A percentile compares a stretch with the other conserved stretches of the same genome.
phyloP scores from a whole-genome alignment of 208 protist genomes.

The Trypanosoma mega region DNA sequence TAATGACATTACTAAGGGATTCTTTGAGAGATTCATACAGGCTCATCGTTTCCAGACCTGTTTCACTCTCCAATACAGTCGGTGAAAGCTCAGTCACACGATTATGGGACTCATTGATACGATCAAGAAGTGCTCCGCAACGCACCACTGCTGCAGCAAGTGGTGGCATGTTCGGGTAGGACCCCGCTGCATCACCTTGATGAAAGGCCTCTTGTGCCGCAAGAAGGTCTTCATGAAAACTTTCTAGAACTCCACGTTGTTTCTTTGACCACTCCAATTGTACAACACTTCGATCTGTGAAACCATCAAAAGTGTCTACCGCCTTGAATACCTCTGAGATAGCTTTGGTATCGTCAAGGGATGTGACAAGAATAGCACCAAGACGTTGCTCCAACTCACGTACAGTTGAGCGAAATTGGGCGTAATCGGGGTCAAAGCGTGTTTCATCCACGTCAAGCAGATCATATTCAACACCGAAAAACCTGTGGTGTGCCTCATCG shows the following conservation, averaged over 20 bases:
- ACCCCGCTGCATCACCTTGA: constrained; percentile 62
- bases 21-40: constrained; percentile 79
- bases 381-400: constrained; percentile 93
- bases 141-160: constrained; percentile 92
- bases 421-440: constrained; percentile 94
- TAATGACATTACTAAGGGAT: constrained; percentile 66
- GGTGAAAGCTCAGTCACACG: constrained; percentile 72
- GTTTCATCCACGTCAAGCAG: constrained; percentile 94
- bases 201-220: constrained; percentile 92
- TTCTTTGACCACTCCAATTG: constrained; percentile 95
- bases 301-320: constrained; percentile 96
- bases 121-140: constrained; percentile 92
- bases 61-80: constrained; percentile 80
- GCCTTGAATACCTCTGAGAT: constrained; percentile 95
- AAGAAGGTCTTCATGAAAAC: constrained; percentile 89
- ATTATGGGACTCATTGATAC: constrained; percentile 91
- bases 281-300: constrained; percentile 93
- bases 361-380: constrained; percentile 89
- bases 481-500: constrained; percentile 61
- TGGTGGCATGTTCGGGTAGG: constrained; percentile 93
- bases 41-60: constrained; percentile 74
- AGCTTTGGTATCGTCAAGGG: constrained; percentile 93
- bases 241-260: constrained; percentile 81
- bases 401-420: constrained; percentile 76
- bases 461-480: constrained; percentile 93